Conservation (phyloP, 495 filamentous ascomycete genomes). For the Cercophora samala region DNA sequence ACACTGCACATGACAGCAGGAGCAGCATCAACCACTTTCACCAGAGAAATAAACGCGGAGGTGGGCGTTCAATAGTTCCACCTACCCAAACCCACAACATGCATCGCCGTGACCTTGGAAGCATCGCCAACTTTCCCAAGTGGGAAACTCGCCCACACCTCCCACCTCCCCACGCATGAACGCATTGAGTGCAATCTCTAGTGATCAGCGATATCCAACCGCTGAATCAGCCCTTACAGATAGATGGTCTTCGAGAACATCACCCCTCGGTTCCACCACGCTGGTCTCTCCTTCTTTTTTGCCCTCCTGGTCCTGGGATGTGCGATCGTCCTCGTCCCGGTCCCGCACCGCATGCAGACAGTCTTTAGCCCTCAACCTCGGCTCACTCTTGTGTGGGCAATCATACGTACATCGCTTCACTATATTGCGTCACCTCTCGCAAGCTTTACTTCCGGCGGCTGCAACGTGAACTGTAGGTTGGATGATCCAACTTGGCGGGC, state of each 20-base stretch:
- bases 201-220: slow-evolving; percentile 19
- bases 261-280: neutral
- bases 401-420: neutral
- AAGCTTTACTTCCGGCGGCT: neutral
- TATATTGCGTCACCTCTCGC: slow-evolving; percentile 4
- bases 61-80: neutral
- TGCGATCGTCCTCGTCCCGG: slow-evolving; percentile 27
- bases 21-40: neutral
- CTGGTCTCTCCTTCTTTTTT: neutral
- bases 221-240: slow-evolving; percentile 32
- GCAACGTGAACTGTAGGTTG: neutral
- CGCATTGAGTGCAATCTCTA: slow-evolving; percentile 36
- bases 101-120: neutral
- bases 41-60: slow-evolving; percentile 1
- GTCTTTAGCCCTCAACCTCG: slow-evolving; percentile 7
- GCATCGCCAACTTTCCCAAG: neutral
- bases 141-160: neutral
- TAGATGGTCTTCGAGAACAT: neutral
- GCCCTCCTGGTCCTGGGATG: slow-evolving; percentile 23
- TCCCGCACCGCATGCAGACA: slow-evolving; percentile 11
- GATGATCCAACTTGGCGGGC: neutral
- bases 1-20: neutral
- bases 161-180: slow-evolving; percentile 28
- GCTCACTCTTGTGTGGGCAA: neutral
- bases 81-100: neutral